Base-by-base conservation (phyloP, 129 eudicot genomes). In the Solidago caesia region DNA sequence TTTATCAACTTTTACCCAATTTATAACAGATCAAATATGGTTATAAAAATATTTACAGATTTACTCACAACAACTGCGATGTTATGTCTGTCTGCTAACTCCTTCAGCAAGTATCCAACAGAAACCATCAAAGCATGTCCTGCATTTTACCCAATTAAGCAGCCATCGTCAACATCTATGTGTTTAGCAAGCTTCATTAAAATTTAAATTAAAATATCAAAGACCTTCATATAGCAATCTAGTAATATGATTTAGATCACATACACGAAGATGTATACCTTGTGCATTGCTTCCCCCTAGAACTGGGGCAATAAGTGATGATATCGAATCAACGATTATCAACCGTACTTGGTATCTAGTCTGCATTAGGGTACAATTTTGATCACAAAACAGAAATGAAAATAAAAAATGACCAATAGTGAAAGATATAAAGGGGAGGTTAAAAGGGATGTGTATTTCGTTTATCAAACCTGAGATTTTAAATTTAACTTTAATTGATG, bases 111-210 rank as follows among this genome's bases (percentile, higher is more conserved):
- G 79, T 72, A 85, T 80, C 96, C 97, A 29, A 80, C 77, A 65
- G 96, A 78, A 71, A 75, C 81, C 96, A 92, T 89, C 77, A 92
- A 80, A 26, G 91, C 96, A 76, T 89, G 91, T 61, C 97, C 97
- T 91, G 82, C 70, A 73, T 41, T 51, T 21, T 44, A 52, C 57
- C 49, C 74, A 78, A 27, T 53, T 64, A 76, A 62, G 52, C 47
- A 41, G 46, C 21, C 39, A 67, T 58, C 27, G 33, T 75, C 62
- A 52, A 60, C 71, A 46, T 56, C 71, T 75, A 70, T 71, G 59
- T 41, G 67, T 21, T 33, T 33, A 2, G 39, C 39, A 33, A 33
- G 39, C 39, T 33, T 33, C 39, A 33, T 1, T 33, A 33, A 33
- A 33, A 33, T 33, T 33, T 33, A 33, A 33, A 33, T 33, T 33